Evolutionary conservation across 768 basidiomycete species (phyloP), one percentile per base, ranked within the genome.

Genomic region (Piloderma croceum): DNA sequence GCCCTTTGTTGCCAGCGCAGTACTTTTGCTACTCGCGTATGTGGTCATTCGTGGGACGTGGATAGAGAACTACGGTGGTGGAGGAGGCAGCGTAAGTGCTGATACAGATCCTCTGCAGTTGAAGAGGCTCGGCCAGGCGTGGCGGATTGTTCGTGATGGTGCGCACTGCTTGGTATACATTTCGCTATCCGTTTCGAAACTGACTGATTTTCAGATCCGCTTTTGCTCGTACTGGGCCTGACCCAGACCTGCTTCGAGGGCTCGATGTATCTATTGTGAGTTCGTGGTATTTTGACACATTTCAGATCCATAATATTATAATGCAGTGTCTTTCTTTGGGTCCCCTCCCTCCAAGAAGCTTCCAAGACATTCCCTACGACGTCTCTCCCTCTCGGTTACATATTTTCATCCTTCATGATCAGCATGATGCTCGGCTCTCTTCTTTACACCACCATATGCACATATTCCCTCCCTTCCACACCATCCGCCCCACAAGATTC

Each of bases 201-300:
- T 1, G 24, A 6, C 38, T 31, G 15, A 7, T 9, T 34, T 44
- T 7, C 51, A 83, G 83, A 86, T 52, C 70, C 74, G 1, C 52
- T 74, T 34, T 67, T 88, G 7, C 60, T 85, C 45, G 72, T 73
- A 19, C 71, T 88, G 17, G 82, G 83, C 23, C 60, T 87, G 39
- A 79, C 79, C 0, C 84, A 88, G 59, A 88, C 85, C 1, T 83
- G 81, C 59, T 88, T 88, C 54, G 84, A 88, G 55, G 86, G 85
- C 3, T 83, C 81, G 5, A 85, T 87, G 84, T 87, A 88, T 60
- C 73, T 87, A 45, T 88, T 87, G n/a, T n/a, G n/a, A n/a, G n/a
- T n/a, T n/a, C n/a, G n/a, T n/a, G n/a, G n/a, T n/a, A n/a, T n/a
- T n/a, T n/a, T n/a, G n/a, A n/a, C n/a, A n/a, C n/a, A n/a, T n/a